Conservation (phyloP, 176 grass and related monocot genomes). For the Rhynchospora pubera region DNA sequence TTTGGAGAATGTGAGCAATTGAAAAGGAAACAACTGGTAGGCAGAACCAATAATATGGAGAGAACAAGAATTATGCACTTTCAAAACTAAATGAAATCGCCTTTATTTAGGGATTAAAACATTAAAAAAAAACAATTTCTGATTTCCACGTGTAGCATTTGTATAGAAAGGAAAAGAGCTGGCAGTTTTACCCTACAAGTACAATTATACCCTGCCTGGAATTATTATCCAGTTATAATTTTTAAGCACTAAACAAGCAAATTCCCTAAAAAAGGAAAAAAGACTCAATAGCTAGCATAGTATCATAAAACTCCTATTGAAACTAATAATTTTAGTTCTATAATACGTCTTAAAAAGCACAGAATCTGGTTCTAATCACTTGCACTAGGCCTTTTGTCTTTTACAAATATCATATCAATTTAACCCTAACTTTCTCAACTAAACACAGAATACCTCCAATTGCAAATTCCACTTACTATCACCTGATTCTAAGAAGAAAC, state of each 20-base stretch:
- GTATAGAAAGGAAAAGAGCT: not conserved
- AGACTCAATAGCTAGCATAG: too few relatives aligned
- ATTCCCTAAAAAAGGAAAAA: not conserved
- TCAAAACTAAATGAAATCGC: not conserved
- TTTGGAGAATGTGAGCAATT: not conserved
- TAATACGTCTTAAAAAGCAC: too few relatives aligned
- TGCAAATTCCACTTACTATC: not conserved
- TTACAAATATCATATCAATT: not conserved
- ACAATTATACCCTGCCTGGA: not conserved
- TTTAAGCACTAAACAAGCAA: not conserved
- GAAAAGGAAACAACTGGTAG: not conserved
- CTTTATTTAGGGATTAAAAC: not conserved
- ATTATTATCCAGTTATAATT: not conserved
- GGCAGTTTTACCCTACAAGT: not conserved
- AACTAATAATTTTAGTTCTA: too few relatives aligned
- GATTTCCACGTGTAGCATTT: not conserved
- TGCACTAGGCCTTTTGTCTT: not conserved
- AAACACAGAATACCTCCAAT: not conserved
- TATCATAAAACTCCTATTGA: too few relatives aligned
- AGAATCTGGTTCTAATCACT: not conserved
- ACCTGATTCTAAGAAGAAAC: not conserved
- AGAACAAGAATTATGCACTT: not conserved
- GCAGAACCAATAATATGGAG: not conserved
- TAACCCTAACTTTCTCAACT: not conserved
- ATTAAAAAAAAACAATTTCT: not conserved